Base-by-base conservation (phyloP, 2,329 filamentous ascomycete genomes). In the Botrytis porri region DNA sequence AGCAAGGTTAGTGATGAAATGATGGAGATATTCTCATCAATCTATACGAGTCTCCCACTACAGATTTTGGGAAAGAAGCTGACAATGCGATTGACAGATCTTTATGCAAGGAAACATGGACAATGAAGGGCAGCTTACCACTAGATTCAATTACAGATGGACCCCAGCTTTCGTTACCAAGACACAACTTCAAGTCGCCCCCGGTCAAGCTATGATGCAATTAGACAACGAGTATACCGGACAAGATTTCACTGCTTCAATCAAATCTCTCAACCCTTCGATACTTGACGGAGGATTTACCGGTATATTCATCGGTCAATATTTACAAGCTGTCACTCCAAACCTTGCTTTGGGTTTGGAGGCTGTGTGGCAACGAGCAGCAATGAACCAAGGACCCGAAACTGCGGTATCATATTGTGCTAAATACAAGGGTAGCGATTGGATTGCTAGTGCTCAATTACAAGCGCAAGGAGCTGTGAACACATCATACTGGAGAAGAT, bases 181-280 rank as follows among this genome's bases (percentile, higher is more conserved):
- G 87, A 89, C 93, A 74, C 92, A 94, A 80, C 89, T 96, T 77
- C 94, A 97, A 84, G 91, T 98, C 79, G 90, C 93, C 77, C 90
- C 92, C 69, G 91, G 90, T 77, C 89, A 88, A 76, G 92, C 95
- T 80, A 95, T 98, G 89, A 87, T 96, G 75, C 94, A 97, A 81
- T 88, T 98, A 82, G 96, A 99, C 83, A 94, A 97, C 82, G 96
- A 99, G 85, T 98, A 98, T 85, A 93, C 90, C 35, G 96, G 96
- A 81, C 86, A 89, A 80, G 96, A 99, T 84, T 99, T 99, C 84
- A 95, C 93, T 62, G 94, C 94, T 37, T 95, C 93, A 60, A 81
- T 99, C 79, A 99, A 98, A 86, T 91, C 94, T 80, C 89, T 98
- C 81, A 98, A 98, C 86, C 96, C 96, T n/a, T 98, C 94, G 9